A percentile compares a stretch with the other conserved stretches of the same genome.
Conservation (phyloP, 2,329 filamentous ascomycete species). For the Aspergillus persii region DNA sequence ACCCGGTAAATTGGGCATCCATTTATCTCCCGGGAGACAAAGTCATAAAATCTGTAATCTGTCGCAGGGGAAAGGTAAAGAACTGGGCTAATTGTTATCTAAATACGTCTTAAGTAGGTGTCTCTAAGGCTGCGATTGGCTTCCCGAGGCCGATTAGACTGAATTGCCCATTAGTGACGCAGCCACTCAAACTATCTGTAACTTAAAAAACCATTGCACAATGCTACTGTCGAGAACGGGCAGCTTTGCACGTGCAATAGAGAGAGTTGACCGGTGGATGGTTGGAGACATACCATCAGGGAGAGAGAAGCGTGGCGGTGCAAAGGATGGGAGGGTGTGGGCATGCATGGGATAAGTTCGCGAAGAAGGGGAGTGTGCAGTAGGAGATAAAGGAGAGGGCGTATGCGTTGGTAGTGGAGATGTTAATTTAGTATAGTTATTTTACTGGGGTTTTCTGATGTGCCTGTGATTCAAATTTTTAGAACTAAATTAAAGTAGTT, state of each 20-base stretch:
- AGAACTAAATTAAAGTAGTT: not conserved
- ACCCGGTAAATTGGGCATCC: not conserved
- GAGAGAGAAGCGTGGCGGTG: conserved; percentile 14
- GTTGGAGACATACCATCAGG: not conserved
- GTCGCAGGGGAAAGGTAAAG: not conserved
- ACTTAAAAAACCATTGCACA: not conserved
- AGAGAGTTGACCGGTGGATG: not conserved
- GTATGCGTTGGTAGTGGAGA: conserved; percentile 29
- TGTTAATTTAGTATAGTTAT: conserved; percentile 10
- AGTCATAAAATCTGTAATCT: not conserved
- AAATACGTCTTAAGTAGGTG: not conserved
- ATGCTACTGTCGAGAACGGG: not conserved
- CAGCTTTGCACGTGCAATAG: not conserved
- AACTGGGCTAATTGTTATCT: conserved; percentile 1
- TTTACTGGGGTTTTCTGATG: no score
- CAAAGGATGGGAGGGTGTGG: conserved; percentile 30
- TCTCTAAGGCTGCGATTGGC: not conserved
- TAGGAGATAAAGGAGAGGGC: conserved; percentile 26
- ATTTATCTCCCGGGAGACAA: not conserved
- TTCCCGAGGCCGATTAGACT: not conserved
- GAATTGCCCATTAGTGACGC: not conserved
- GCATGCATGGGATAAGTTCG: conserved; percentile 40
- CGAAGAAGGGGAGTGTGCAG: conserved; percentile 23
- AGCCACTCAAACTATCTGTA: conserved; percentile 3
- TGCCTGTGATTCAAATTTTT: no score